A percentile compares a stretch with the other conserved stretches of the same genome.
phyloP scores from a whole-genome alignment of 73 alveolate genomes.

The Tetrahymena elliotti region DNA sequence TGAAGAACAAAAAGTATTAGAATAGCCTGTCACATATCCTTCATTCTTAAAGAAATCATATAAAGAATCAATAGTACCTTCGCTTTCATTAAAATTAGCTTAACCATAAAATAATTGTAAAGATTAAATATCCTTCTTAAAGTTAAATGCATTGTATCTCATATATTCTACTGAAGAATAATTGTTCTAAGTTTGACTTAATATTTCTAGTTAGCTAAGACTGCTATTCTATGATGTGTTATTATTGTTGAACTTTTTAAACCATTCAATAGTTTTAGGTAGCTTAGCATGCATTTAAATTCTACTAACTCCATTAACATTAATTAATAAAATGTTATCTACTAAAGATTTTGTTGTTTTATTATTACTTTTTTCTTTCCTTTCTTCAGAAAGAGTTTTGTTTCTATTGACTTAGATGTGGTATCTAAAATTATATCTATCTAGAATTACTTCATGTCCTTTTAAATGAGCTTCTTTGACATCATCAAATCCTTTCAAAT shows the following conservation, averaged over 20 bases:
- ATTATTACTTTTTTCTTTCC: not conserved
- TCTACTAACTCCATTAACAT: not conserved
- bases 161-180: not conserved
- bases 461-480: not conserved
- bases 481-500: not conserved
- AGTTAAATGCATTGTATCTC: not conserved
- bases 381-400: not conserved
- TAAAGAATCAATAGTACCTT: not conserved
- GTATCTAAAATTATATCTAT: not conserved
- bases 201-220: not conserved
- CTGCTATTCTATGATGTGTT: not conserved
- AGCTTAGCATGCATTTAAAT: not conserved
- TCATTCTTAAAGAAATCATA: not conserved
- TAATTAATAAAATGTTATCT: not conserved
- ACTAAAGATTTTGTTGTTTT: not conserved
- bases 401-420: not conserved
- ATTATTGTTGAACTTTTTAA: not conserved
- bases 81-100: not conserved
- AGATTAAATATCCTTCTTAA: not conserved
- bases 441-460: not conserved
- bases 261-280: not conserved
- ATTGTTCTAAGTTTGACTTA: not conserved
- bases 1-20: not conserved
- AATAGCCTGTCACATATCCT: not conserved
- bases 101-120: not conserved